Base-by-base conservation (phyloP, 495 filamentous ascomycete genomes). In the Pyrenopolyporus hunteri region DNA sequence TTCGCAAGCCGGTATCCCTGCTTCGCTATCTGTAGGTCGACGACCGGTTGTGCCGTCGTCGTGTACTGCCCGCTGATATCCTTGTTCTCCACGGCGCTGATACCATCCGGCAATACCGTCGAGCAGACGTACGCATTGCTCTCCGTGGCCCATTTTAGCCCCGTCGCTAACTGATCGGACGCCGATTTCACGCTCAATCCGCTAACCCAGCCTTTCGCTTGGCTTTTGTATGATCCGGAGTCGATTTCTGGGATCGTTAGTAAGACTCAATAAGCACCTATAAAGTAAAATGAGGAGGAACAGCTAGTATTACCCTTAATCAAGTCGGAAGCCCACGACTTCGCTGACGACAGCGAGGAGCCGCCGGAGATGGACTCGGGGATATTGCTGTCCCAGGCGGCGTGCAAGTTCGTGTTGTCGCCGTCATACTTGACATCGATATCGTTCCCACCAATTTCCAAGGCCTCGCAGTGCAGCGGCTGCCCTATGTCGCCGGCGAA, bases 1-100 rank as follows among this genome's bases (percentile, higher is more conserved):
- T 71, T 73, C 1, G 70, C 70, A 4, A 73, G 59, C 5, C 82
- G 73, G 51, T 82, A 84, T 0, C 85, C 85, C 19, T 77, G 83
- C 72, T 88, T 87, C 0, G 85, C 83, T 67, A 90, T 83, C 73
- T 88, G 83, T 39, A 83, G 31, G 70, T 87, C 77, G 33, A 90
- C 72, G 9, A 80, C 78, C 5, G 77, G 80, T 31, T 80, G 54
- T 40, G 82, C 78, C 28, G 72, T 67, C 17, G 78, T 71, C 60
- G 83, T 83, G 67, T 88, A 88, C 13, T 48, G 64, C 5, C 78
- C 80, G 44, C 70, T 67, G 20, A 86, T 68, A 51, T 85, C 80
- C 55, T 58, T 68, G 52, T 74, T 73, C 43, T 85, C 71, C 26
- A 86, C 75, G 36, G 79, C 78, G 11, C 63, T 61, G 4, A 78